A percentile compares a stretch with the other conserved stretches of the same genome.
phyloP scores from a whole-genome alignment of 768 basidiomycete genomes.

The Crassisporium funariophilum region DNA sequence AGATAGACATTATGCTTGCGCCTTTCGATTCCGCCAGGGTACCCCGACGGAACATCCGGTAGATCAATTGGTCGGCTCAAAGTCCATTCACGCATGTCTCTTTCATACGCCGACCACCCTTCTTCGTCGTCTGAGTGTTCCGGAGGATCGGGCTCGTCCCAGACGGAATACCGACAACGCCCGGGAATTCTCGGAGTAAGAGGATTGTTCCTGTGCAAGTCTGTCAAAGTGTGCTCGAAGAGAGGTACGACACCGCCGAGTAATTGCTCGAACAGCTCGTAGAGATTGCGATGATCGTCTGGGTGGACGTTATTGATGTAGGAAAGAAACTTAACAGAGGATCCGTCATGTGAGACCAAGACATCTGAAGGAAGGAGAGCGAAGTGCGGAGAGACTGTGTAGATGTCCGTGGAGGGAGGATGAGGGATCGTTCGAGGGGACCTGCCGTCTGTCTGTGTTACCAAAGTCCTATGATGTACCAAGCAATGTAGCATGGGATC shows the following conservation, averaged over 20 bases:
- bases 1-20: conserved; percentile 42
- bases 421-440: conserved; percentile 27
- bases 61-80: conserved; percentile 44
- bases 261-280: conserved; percentile 33
- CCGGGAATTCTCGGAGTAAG: conserved; percentile 44
- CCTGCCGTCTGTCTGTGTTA: conserved; percentile 28
- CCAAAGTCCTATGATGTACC: conserved; percentile 42
- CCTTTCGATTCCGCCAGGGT: conserved; percentile 46
- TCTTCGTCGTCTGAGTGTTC: conserved; percentile 52
- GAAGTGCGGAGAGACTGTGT: conserved; percentile 41
- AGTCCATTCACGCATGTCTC: conserved; percentile 44
- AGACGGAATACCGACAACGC: conserved; percentile 40
- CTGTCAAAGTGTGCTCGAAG: conserved; percentile 54
- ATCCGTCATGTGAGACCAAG: conserved; percentile 31
- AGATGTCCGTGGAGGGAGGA: conserved; percentile 33
- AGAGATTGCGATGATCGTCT: conserved; percentile 25
- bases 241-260: conserved; percentile 44
- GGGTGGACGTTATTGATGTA: conserved; percentile 60
- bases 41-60: conserved; percentile 49
- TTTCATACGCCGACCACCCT: conserved; percentile 45
- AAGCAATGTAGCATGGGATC: conserved; percentile 43
- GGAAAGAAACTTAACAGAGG: conserved; percentile 36
- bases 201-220: conserved; percentile 52
- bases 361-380: conserved; percentile 49
- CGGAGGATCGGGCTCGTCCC: conserved; percentile 52